Base-by-base conservation (phyloP, 1,284 basidiomycete species). In the Sporisorium sorghi region DNA sequence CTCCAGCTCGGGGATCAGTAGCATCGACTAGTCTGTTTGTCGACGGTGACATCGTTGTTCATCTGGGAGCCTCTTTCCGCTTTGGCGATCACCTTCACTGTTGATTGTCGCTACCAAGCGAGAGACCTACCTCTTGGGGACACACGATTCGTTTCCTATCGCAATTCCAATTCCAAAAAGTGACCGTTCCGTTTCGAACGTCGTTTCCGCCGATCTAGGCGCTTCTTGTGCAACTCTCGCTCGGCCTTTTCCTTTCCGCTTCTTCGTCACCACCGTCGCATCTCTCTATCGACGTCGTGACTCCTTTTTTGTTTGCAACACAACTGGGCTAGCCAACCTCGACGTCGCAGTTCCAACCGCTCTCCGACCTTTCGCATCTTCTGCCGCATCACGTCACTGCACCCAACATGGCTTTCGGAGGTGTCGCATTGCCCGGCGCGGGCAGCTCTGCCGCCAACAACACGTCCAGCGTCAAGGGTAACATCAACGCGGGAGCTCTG, bases 401-500 rank as follows among this genome's bases (percentile, higher is more conserved):
- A 33, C 44, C 19, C 58, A 68, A 57, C 17, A 74, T 74, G 72
- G 72, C 67, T 50, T 74, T 74, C 44, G 72, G 72, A 59, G 72
- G 72, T 56, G 72, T 74, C 58, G 72, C 72, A 28, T 49, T 74
- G 62, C 72, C 72, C 53, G 72, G 72, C 23, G 58, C 72, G 54
- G 72, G 66, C 48, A 63, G 40, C 47, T 50, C 64, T 28, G 57
- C 62, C 63, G 60, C 62, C 63, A 66, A 62, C 58, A 69, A 66
- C 46, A 57, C 66, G 14, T 14, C 55, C 39, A 43, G 50, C 56
- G 33, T 59, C 55, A 70, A 70, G 49, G 66, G 56, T 35, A 63
- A 24, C 52, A n/a, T 40, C 46, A 53, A 51, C 44, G 30, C 61
- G 17, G 52, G 48, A 37, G 62, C 65, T 7, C 51, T 62, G 32